Evolutionary conservation across 257 asterid genomes (phyloP).

Genomic region (Parsonsia alboflavescens): DNA sequence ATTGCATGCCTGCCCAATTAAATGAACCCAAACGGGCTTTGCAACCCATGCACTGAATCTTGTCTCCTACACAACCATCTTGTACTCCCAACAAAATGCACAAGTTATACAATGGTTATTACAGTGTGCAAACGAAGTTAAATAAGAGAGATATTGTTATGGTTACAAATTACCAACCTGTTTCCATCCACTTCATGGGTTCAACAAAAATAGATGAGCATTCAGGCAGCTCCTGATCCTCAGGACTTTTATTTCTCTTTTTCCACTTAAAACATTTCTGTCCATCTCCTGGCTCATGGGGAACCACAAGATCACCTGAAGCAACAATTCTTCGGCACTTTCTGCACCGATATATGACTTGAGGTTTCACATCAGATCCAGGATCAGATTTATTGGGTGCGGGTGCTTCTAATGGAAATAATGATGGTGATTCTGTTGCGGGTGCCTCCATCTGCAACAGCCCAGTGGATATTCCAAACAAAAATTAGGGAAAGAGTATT

Average conservation of each 20-base stretch:
- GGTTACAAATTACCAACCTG: conserved; percentile 31
- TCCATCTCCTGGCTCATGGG: conserved; percentile 72
- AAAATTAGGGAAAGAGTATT: not conserved
- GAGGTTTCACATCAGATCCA: conserved; percentile 34
- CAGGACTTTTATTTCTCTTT: conserved; percentile 35
- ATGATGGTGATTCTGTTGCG: not conserved
- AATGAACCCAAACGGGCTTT: conserved; percentile 77
- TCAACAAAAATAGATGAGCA: conserved; percentile 91
- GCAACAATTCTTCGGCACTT: conserved; percentile 92
- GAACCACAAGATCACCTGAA: conserved; percentile 51
- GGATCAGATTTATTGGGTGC: conserved; percentile 17
- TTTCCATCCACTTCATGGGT: conserved; percentile 96
- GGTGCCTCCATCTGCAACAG: not conserved
- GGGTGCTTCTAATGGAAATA: conserved; percentile 17
- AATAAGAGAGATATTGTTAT: not conserved
- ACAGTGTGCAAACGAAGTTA: not conserved
- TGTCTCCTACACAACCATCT: conserved; percentile 68
- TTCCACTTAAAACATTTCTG: conserved; percentile 69
- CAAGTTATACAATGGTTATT: conserved; percentile 15
- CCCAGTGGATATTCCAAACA: not conserved
- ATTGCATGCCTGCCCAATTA: conserved; percentile 96
- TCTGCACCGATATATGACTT: conserved; percentile 77
- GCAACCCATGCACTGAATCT: conserved; percentile 80
- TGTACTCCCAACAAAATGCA: conserved; percentile 40
- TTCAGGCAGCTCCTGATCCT: conserved; percentile 34